Conservation (phyloP, 2,329 filamentous ascomycete genomes). For the Cadophora malorum region DNA sequence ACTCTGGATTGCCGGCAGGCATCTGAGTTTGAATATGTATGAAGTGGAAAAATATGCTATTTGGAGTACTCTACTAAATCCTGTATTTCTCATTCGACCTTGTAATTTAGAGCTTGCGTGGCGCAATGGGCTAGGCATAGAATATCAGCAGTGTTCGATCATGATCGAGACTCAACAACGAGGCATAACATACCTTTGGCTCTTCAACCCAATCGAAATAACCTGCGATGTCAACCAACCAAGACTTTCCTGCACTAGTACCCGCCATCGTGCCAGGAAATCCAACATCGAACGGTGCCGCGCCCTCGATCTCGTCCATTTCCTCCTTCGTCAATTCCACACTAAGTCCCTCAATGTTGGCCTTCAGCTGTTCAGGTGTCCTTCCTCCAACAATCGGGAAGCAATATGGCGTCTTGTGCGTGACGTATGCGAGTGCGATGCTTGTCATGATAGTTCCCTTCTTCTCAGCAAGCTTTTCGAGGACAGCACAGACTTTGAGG, state of each 20-base stretch:
- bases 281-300: slow-evolving; percentile 24
- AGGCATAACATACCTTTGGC: not conserved
- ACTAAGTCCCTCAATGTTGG: slow-evolving; percentile 61
- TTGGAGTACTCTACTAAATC: not conserved
- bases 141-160: not conserved
- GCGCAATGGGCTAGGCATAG: slow-evolving; percentile 7
- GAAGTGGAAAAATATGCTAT: too few relatives aligned
- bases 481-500: slow-evolving; percentile 55
- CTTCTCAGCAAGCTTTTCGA: slow-evolving; percentile 62
- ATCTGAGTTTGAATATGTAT: too few relatives aligned
- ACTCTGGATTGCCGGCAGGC: too few relatives aligned
- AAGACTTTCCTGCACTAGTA: not conserved
- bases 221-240: slow-evolving; percentile 20
- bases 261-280: slow-evolving; percentile 18
- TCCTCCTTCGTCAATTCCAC: slow-evolving; percentile 58
- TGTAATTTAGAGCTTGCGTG: slow-evolving; percentile 10
- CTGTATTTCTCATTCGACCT: not conserved
- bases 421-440: slow-evolving; percentile 63
- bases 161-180: not conserved
- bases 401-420: slow-evolving; percentile 61
- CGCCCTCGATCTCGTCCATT: slow-evolving; percentile 57
- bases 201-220: slow-evolving; percentile 10
- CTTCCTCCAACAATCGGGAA: slow-evolving; percentile 64
- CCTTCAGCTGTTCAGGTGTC: slow-evolving; percentile 62
- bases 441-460: slow-evolving; percentile 59